Evolutionary conservation across 1,139 yeast species (phyloP), one percentile per base, ranked within the genome.

Genomic region (Yarrowia galli): DNA sequence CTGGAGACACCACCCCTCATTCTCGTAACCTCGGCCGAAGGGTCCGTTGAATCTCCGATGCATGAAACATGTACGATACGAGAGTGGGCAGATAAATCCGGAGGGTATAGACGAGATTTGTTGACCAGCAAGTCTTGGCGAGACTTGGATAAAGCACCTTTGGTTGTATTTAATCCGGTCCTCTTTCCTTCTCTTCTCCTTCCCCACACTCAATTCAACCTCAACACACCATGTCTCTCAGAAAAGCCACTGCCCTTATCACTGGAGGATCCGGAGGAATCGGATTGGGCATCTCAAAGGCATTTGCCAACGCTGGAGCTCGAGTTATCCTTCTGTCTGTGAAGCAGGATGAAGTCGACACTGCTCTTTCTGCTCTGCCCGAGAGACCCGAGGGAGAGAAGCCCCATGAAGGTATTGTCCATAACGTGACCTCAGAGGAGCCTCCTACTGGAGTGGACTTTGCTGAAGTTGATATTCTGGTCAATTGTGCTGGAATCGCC

Each of bases 211-310:
- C 25, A 5, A 25, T 28, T 6, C 13, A 28, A 28, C 32, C 20
- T 18, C 23, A 13, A 2, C 56, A 8, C 48, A 40, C 16, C 38
- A 56, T 43, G 51, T 28, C 25, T 32, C 53, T 65, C 28, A 32
- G 20, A 32, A 72, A 73, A 18, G 71, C 69, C 43, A 72, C 69
- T 10, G 76, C 77, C 25, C 68, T 79, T 16, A 71, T 93, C 1
- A 92, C 98, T 0, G 99, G 99, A 0, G 97, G 92, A 0, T 90
- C 97, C 0, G 80, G 86, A 72, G 98, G 98, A 0, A 81, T 93
- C 36, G 99, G 99, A 0, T 79, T 82, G 7, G 87, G 87, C 0
- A 84, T 65, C 20, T 88, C 95, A 0, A 74, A 78, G 53, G 77
- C 75, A 65, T 79, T 93, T 42, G 88, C 97, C 0, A 65, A 72